Conservation (phyloP, 1,284 basidiomycete genomes). For the Afroboletus lepidellus region DNA sequence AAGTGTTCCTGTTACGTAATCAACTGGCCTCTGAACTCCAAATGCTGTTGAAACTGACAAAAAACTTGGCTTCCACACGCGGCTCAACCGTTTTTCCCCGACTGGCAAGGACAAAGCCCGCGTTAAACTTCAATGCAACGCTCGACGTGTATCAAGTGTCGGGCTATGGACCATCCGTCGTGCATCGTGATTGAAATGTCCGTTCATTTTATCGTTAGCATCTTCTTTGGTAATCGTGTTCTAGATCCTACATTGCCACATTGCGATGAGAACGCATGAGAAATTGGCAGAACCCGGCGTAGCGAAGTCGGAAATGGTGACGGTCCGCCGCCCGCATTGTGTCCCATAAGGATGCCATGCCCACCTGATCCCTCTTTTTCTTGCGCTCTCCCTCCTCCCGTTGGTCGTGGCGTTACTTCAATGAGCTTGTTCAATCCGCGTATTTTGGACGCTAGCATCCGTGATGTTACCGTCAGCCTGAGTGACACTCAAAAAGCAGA, state of each 20-base stretch:
- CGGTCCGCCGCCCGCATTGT: constrained; percentile 14
- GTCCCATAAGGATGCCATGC: constrained; percentile 4
- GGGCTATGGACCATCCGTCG: too few relatives aligned
- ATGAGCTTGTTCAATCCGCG: constrained; percentile 52
- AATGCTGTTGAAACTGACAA: too few relatives aligned
- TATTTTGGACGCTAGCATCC: constrained; percentile 16
- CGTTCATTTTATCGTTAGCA: too few relatives aligned
- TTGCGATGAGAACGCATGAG: constrained; percentile 11
- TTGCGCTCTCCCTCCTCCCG: neutral
- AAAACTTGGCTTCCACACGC: neutral
- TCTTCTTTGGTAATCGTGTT: neutral
- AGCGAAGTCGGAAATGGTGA: constrained; percentile 10
- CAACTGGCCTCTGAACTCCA: too few relatives aligned
- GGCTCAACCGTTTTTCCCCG: neutral
- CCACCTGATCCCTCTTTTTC: neutral
- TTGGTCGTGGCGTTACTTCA: neutral
- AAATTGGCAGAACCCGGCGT: constrained; percentile 10
- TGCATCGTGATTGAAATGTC: neutral
- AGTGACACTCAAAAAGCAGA: constrained; percentile 52
- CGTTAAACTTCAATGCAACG: neutral
- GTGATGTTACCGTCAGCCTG: constrained; percentile 12
- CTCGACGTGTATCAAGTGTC: neutral
- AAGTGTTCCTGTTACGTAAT: too few relatives aligned
- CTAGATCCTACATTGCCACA: neutral
- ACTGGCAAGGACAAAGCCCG: neutral